Percentiles rank a stretch among this genome's conserved stretches.
Evolutionary conservation across 192 early-diverging fungal genomes (phyloP).

Genomic region (Geranomyces michiganensis): DNA sequence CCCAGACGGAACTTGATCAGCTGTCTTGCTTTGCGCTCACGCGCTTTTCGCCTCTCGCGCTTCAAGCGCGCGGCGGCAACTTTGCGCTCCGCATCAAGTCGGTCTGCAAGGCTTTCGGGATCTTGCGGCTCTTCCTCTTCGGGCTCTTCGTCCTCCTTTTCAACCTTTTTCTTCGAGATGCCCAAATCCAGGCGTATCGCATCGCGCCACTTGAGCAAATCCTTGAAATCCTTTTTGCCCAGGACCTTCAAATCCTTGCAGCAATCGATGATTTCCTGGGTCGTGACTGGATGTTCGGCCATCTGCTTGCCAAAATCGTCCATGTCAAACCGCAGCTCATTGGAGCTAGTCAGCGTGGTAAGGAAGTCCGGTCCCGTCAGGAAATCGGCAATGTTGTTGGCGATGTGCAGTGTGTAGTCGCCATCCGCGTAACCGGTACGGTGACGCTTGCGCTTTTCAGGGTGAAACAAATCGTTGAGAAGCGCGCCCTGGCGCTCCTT

Average conservation of each 20-base stretch:
- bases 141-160: conserved; percentile 42
- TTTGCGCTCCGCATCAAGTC: conserved; percentile 34
- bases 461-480: conserved; percentile 83
- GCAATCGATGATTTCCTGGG: conserved; percentile 76
- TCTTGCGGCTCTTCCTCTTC: conserved; percentile 54
- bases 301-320: conserved; percentile 64
- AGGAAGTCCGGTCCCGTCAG: conserved; percentile 79
- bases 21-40: conserved; percentile 55
- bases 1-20: conserved; percentile 53
- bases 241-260: conserved; percentile 90
- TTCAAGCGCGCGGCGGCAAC: conserved; percentile 34
- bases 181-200: conserved; percentile 65
- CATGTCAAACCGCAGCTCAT: conserved; percentile 73
- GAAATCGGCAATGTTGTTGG: conserved; percentile 76
- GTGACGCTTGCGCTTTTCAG: conserved; percentile 88
- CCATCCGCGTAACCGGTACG: conserved; percentile 98
- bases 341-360: conserved; percentile 73
- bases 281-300: conserved; percentile 67
- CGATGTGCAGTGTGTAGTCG: conserved; percentile 86
- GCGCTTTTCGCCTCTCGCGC: conserved; percentile 44
- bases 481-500: conserved; percentile 52
- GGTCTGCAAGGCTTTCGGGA: conserved; percentile 17
- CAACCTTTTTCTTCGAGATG: conserved; percentile 49
- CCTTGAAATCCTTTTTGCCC: conserved; percentile 92
- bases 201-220: conserved; percentile 86